A percentile compares a stretch with the other conserved stretches of the same genome.
These are phyloP conservation scores for Curvularia eragrostidis DNA, from an alignment of 2,329 filamentous ascomycete genomes.

Conservation along the genomic window DNA sequence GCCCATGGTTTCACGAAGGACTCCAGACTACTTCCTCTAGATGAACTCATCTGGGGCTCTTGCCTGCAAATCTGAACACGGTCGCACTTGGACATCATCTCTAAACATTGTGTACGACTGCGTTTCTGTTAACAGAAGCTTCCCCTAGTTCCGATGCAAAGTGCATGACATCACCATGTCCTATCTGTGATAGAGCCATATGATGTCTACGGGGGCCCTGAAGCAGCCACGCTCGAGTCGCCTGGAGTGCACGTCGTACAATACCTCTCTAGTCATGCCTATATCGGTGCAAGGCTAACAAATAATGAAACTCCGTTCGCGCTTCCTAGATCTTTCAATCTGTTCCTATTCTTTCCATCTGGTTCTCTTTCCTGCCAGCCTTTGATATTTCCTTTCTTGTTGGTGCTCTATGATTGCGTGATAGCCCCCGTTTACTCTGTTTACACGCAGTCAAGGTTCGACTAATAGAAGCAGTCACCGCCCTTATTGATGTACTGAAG, in stretches of 20 bases:
- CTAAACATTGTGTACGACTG: conserved; percentile 18
- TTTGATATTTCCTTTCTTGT: background rate
- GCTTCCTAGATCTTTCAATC: background rate
- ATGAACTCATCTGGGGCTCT: conserved; percentile 23
- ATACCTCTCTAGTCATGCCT: conserved; percentile 2
- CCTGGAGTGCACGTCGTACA: conserved; percentile 8
- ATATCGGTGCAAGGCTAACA: conserved; percentile 3
- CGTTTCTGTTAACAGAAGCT: conserved; percentile 15
- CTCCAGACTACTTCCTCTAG: conserved; percentile 97
- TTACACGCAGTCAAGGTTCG: background rate
- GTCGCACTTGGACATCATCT: conserved; percentile 13
- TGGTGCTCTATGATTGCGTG: background rate
- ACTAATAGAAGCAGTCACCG: background rate
- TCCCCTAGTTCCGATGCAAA: conserved; percentile 3
- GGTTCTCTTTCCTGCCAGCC: background rate
- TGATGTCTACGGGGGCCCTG: conserved; percentile 11
- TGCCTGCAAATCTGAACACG: conserved; percentile 26
- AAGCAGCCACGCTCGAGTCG: conserved; percentile 16
- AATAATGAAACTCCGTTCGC: conserved; percentile 7
- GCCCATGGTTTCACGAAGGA: conserved; percentile 95
- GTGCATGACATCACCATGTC: conserved; percentile 9
- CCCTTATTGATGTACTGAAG: background rate
- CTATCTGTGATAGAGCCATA: conserved; percentile 3
- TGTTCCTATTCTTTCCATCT: background rate
- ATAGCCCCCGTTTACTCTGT: background rate